phyloP scores from a whole-genome alignment of 2,329 filamentous ascomycete genomes.

The Colletotrichum sp. region DNA sequence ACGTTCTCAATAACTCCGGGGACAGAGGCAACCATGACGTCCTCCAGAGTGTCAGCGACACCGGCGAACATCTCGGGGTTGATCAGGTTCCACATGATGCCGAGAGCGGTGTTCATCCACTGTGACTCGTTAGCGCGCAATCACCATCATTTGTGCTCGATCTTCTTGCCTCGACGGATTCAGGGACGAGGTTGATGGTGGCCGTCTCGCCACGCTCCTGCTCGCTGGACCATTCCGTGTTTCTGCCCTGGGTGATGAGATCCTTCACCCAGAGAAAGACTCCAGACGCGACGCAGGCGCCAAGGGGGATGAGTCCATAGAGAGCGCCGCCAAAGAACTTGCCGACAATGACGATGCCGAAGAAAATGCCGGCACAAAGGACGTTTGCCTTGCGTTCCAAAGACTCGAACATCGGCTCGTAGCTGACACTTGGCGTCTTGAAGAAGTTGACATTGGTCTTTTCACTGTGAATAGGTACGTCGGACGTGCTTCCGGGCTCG shows the following conservation, averaged over 20 bases:
- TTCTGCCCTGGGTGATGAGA: constrained; percentile 79
- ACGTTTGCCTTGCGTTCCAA: constrained; percentile 78
- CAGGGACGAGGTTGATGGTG: constrained; percentile 86
- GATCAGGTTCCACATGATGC: constrained; percentile 86
- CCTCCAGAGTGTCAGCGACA: constrained; percentile 81
- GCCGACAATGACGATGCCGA: constrained; percentile 77
- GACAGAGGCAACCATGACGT: constrained; percentile 96
- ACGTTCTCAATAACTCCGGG: constrained; percentile 93
- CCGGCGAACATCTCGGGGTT: constrained; percentile 95
- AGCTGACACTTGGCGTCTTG: constrained; percentile 88
- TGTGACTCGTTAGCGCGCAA: constrained; percentile 30
- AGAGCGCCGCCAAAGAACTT: constrained; percentile 80
- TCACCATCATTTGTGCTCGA: neutral
- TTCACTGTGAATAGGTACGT: constrained; percentile 94
- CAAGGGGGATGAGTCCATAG: constrained; percentile 77
- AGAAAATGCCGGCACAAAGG: constrained; percentile 72
- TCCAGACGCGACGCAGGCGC: constrained; percentile 73
- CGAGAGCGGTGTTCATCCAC: constrained; percentile 93
- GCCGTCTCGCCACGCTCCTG: constrained; percentile 84
- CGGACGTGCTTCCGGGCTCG: constrained; percentile 80
- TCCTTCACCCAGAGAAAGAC: constrained; percentile 93
- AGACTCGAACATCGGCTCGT: constrained; percentile 82
- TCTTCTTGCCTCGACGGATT: constrained; percentile 71
- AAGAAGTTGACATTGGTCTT: constrained; percentile 97
- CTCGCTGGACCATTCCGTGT: constrained; percentile 88